Conservation (phyloP, 2,329 filamentous ascomycete species). For the Botrytis tulipae region DNA sequence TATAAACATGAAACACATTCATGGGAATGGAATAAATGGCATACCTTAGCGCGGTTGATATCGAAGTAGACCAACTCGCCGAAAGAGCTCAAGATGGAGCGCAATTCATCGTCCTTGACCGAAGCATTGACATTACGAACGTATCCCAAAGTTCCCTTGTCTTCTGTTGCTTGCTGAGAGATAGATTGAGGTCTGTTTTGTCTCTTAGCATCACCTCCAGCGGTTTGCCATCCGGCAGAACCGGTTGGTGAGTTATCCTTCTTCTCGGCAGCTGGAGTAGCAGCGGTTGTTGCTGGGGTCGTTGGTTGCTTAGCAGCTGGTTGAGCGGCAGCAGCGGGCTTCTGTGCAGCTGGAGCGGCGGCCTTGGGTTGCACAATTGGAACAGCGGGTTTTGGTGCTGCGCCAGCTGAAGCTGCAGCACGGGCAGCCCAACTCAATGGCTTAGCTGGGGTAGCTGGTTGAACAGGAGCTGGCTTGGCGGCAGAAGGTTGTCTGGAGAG, state of each 20-base stretch:
- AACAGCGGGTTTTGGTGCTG: conserved; percentile 56
- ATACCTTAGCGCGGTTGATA: conserved; percentile 81
- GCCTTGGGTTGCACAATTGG: conserved; percentile 52
- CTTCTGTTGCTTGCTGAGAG: conserved; percentile 57
- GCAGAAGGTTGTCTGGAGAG: conserved; percentile 36
- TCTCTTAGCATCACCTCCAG: conserved; percentile 72
- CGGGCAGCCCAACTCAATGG: conserved; percentile 76
- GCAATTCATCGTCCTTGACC: conserved; percentile 72
- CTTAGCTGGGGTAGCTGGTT: conserved; percentile 45
- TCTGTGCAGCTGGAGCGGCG: conserved; percentile 51
- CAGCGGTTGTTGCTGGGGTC: conserved; percentile 44
- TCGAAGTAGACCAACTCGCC: conserved; percentile 73
- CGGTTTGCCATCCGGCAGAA: conserved; percentile 79
- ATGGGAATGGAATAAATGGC: conserved; percentile 17
- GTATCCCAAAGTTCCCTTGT: conserved; percentile 79
- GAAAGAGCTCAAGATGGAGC: conserved; percentile 66
- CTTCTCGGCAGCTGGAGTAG: conserved; percentile 44
- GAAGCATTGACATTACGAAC: conserved; percentile 95
- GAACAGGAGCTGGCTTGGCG: conserved; percentile 52
- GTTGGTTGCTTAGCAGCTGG: conserved; percentile 41
- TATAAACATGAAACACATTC: neutral
- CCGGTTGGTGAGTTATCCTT: conserved; percentile 37
- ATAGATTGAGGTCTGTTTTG: conserved; percentile 72
- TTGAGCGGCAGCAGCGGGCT: conserved; percentile 39
- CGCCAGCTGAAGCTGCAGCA: conserved; percentile 54